Percentiles rank a stretch among this genome's conserved stretches.
These are phyloP conservation scores for Aphanocladium album DNA, from an alignment of 2,329 filamentous ascomycete species.

Conservation along the genomic window DNA sequence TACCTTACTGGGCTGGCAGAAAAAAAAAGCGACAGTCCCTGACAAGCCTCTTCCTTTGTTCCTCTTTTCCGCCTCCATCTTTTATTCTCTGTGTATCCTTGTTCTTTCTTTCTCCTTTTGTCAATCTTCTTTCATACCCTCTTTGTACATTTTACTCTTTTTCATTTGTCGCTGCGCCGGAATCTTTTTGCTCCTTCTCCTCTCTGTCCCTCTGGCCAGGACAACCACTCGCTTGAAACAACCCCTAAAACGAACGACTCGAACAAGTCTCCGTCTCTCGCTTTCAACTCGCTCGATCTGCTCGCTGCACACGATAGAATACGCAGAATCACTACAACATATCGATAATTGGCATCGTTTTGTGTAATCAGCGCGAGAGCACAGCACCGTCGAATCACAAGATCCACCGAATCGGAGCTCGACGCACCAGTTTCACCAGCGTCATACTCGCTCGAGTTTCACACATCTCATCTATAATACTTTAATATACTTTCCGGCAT, in stretches of 20 bases:
- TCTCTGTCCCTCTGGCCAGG: not conserved
- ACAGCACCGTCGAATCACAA: too few species aligned
- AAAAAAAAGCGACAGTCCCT: not conserved
- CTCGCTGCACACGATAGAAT: too few species aligned
- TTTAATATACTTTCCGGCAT: too few species aligned
- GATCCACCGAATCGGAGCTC: too few species aligned
- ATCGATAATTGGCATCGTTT: too few species aligned
- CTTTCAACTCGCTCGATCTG: not conserved
- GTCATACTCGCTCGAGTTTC: too few species aligned
- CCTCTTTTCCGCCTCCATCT: too few species aligned
- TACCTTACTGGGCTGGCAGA: not conserved
- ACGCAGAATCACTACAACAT: too few species aligned
- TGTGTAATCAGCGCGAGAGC: too few species aligned
- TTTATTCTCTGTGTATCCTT: not conserved
- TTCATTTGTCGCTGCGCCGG: not conserved
- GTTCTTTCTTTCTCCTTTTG: not conserved
- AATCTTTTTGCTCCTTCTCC: not conserved
- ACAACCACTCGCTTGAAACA: conserved; percentile 1
- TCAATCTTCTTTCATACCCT: not conserved
- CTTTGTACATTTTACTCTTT: not conserved
- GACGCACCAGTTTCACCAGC: too few species aligned
- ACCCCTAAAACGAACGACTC: too few species aligned
- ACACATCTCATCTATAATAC: too few species aligned
- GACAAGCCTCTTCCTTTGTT: not conserved
- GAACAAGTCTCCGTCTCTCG: not conserved